Evolutionary conservation across 352 stramenopile species (phyloP).

Genomic region (Pythium biforme): DNA sequence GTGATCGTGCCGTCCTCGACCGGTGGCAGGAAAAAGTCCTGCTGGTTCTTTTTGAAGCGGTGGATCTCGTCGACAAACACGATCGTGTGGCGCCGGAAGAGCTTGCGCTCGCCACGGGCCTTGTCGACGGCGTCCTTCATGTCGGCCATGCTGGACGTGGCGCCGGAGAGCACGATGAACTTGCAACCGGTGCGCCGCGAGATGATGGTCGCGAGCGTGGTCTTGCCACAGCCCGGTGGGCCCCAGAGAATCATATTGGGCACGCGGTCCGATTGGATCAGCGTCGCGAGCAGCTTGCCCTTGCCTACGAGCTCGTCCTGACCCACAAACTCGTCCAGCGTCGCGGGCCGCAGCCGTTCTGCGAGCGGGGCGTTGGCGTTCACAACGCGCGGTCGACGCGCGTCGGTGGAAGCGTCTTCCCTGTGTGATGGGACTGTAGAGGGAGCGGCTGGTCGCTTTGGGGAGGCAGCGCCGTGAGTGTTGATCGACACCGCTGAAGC

Average conservation of each 20-base stretch:
- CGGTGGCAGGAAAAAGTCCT: constrained; percentile 84
- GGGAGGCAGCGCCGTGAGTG: neutral
- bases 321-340: constrained; percentile 61
- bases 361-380: constrained; percentile 51
- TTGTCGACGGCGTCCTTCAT: constrained; percentile 78
- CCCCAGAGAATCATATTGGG: constrained; percentile 88
- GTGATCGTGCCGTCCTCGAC: constrained; percentile 86
- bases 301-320: constrained; percentile 64
- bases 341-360: constrained; percentile 67
- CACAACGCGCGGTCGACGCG: neutral
- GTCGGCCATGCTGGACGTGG: constrained; percentile 65
- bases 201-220: constrained; percentile 78
- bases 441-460: neutral
- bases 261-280: constrained; percentile 69
- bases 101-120: constrained; percentile 57
- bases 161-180: constrained; percentile 71
- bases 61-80: constrained; percentile 90
- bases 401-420: neutral
- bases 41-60: constrained; percentile 87
- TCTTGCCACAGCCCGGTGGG: constrained; percentile 87
- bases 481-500: no score
- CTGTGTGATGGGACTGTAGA: neutral
- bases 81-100: constrained; percentile 67
- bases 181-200: constrained; percentile 62
- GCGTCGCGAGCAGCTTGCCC: constrained; percentile 54